A percentile compares a stretch with the other conserved stretches of the same genome.
These are phyloP conservation scores for Kuraishia floccosa DNA, from an alignment of 805 yeast species.

Conservation along the genomic window DNA sequence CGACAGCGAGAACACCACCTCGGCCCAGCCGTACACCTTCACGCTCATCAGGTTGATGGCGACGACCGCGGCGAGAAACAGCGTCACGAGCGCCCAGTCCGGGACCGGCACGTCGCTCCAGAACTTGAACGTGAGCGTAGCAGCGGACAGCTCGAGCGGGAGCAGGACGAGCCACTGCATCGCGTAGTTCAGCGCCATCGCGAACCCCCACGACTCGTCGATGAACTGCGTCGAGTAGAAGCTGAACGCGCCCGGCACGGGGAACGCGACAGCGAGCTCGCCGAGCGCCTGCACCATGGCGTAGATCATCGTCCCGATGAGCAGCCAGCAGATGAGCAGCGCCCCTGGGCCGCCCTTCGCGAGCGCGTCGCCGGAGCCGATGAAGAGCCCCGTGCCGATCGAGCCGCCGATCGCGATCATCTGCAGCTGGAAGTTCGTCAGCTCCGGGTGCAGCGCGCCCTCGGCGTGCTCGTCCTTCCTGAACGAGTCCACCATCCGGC, in stretches of 20 bases:
- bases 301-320: slow-evolving; percentile 45
- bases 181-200: slow-evolving; percentile 47
- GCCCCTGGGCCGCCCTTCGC: slow-evolving; percentile 56
- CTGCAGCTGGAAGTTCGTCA: slow-evolving; percentile 34
- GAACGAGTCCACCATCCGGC: not conserved
- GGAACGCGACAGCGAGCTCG: slow-evolving; percentile 49
- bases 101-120: slow-evolving; percentile 29
- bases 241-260: slow-evolving; percentile 54
- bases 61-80: slow-evolving; percentile 37
- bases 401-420: slow-evolving; percentile 63
- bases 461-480: not conserved
- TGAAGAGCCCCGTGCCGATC: slow-evolving; percentile 59
- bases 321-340: slow-evolving; percentile 40
- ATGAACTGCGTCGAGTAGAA: slow-evolving; percentile 51
- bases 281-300: slow-evolving; percentile 52
- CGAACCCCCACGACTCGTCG: slow-evolving; percentile 53
- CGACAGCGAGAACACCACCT: slow-evolving; percentile 34
- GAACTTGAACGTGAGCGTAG: slow-evolving; percentile 39
- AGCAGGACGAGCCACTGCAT: slow-evolving; percentile 40
- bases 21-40: slow-evolving; percentile 43
- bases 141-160: slow-evolving; percentile 42
- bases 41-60: slow-evolving; percentile 43
- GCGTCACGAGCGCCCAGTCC: slow-evolving; percentile 39
- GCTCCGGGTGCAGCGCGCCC: slow-evolving; percentile 8
- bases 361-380: slow-evolving; percentile 54